These are phyloP conservation scores for Elsinoe arachidis DNA, from an alignment of 2,329 filamentous ascomycete genomes.

Conservation along the genomic window DNA sequence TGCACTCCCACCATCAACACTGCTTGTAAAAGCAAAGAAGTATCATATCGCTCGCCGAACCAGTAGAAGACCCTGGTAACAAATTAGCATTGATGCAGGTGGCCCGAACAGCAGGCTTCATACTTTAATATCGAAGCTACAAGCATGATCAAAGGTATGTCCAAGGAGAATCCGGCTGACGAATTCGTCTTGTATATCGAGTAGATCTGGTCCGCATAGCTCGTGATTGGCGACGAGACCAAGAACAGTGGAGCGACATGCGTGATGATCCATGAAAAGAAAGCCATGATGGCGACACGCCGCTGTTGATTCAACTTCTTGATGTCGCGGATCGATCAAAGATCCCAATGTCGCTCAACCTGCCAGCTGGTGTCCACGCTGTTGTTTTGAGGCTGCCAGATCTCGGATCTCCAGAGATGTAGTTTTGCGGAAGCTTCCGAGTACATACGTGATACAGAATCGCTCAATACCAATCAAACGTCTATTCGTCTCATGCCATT, in stretches of 20 bases:
- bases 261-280: slow-evolving; percentile 28
- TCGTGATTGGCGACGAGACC: slow-evolving; percentile 54
- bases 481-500: no score
- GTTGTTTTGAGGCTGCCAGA: background rate
- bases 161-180: slow-evolving; percentile 56
- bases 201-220: slow-evolving; percentile 59
- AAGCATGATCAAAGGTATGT: slow-evolving; percentile 60
- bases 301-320: background rate
- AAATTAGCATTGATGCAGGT: background rate
- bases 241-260: slow-evolving; percentile 37
- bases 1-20: slow-evolving; percentile 53
- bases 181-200: slow-evolving; percentile 52
- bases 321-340: background rate
- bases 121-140: slow-evolving; percentile 56
- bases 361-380: background rate
- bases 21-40: slow-evolving; percentile 51
- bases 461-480: no score
- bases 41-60: slow-evolving; percentile 54
- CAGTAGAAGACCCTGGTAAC: slow-evolving; percentile 52
- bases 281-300: slow-evolving; percentile 22
- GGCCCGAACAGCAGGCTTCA: background rate
- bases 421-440: no score
- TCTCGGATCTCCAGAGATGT: background rate
- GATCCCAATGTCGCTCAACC: background rate
- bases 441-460: background rate